phyloP scores from a whole-genome alignment of 106 monocot species.

The Dioscorea zingiberensis region DNA sequence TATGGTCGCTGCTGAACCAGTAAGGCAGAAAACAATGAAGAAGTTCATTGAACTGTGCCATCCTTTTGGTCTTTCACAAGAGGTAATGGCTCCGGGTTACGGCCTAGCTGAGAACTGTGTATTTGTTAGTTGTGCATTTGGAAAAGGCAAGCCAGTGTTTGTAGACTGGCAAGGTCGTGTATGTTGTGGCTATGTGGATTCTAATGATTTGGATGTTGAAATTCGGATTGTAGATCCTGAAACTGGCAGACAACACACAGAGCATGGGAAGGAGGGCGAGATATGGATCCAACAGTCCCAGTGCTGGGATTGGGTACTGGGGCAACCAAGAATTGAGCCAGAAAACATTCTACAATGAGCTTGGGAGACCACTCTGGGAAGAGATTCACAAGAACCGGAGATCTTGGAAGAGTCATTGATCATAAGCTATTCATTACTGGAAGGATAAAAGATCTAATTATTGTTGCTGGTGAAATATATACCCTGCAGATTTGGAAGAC shows the following conservation, averaged over 20 bases:
- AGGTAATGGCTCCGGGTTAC: slow-evolving; percentile 50
- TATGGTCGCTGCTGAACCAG: slow-evolving; percentile 54
- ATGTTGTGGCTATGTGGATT: slow-evolving; percentile 38
- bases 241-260: slow-evolving; percentile 20
- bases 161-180: slow-evolving; percentile 53
- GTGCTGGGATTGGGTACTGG: slow-evolving; percentile 56
- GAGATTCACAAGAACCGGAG: slow-evolving; percentile 45
- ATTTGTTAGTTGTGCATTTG: slow-evolving; percentile 46
- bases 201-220: slow-evolving; percentile 17
- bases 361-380: slow-evolving; percentile 18
- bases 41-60: slow-evolving; percentile 33
- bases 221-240: slow-evolving; percentile 38
- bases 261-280: slow-evolving; percentile 45
- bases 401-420: slow-evolving; percentile 45
- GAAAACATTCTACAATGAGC: slow-evolving; percentile 34
- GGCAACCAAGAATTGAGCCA: slow-evolving; percentile 36
- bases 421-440: slow-evolving; percentile 49
- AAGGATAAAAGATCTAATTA: slow-evolving; percentile 56
- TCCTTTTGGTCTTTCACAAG: slow-evolving; percentile 33
- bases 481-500: slow-evolving; percentile 53
- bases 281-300: slow-evolving; percentile 53
- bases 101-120: slow-evolving; percentile 60
- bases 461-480: slow-evolving; percentile 51
- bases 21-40: slow-evolving; percentile 52
- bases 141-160: slow-evolving; percentile 37